Percentiles rank a stretch among this genome's conserved stretches.
phyloP scores from a whole-genome alignment of 2,329 filamentous ascomycete species.

The Fusarium tanahbumbuense region DNA sequence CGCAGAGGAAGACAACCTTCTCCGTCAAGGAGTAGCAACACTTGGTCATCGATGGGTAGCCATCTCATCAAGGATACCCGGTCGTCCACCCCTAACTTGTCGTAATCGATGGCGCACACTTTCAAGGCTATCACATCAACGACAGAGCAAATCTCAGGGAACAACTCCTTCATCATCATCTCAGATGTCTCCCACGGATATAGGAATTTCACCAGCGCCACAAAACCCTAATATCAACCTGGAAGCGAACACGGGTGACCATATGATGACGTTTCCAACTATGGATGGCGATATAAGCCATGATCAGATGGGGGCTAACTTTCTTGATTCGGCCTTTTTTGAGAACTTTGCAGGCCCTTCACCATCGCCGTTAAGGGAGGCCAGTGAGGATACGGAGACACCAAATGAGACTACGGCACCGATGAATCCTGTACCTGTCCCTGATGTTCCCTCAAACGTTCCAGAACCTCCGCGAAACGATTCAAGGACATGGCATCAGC shows the following conservation, averaged over 20 bases:
- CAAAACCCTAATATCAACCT: constrained; percentile 10
- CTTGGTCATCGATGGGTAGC: constrained; percentile 47
- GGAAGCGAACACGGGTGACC: constrained; percentile 3
- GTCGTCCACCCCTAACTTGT: constrained; percentile 46
- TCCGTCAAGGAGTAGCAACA: constrained; percentile 41
- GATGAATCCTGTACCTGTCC: background rate
- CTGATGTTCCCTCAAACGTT: background rate
- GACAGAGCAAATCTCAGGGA: constrained; percentile 32
- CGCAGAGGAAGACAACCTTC: constrained; percentile 40
- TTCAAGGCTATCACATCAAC: constrained; percentile 25
- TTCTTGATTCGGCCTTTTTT: constrained; percentile 39
- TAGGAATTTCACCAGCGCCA: constrained; percentile 32
- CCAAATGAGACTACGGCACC: background rate
- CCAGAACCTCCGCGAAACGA: background rate
- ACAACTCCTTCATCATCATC: constrained; percentile 38
- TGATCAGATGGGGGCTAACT: constrained; percentile 25
- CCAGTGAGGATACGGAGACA: constrained; percentile 22
- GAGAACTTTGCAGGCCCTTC: constrained; percentile 37
- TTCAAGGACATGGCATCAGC: constrained; percentile 14
- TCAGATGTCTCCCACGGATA: constrained; percentile 35
- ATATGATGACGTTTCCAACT: constrained; percentile 17
- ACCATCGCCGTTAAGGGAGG: constrained; percentile 20
- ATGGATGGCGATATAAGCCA: constrained; percentile 18
- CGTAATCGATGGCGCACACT: constrained; percentile 46
- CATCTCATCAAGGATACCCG: constrained; percentile 44